Percentiles rank a stretch among this genome's conserved stretches.
Conservation (phyloP, 192 early-diverging fungal species). For the Haplosporangium gracile region DNA sequence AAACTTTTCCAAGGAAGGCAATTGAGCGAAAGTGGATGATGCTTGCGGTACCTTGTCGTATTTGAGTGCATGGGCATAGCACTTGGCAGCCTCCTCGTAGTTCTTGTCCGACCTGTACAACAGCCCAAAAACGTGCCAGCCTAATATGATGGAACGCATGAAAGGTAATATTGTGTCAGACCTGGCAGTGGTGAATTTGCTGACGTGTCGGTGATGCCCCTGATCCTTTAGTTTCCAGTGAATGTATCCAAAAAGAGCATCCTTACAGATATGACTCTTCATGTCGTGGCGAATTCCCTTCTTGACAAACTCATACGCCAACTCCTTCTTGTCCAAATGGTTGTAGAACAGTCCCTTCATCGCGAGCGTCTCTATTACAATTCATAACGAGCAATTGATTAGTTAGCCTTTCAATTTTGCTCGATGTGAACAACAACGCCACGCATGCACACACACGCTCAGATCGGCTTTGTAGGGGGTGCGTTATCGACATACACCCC, state of each 20-base stretch:
- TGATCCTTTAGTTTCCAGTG: neutral
- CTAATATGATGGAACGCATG: conserved; percentile 44
- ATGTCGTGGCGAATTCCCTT: conserved; percentile 84
- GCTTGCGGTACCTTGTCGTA: conserved; percentile 61
- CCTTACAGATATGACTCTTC: conserved; percentile 88
- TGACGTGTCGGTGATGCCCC: neutral
- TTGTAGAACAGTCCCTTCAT: conserved; percentile 96
- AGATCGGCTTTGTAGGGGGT: neutral
- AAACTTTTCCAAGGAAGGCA: neutral
- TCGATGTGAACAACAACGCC: neutral
- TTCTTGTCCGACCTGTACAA: conserved; percentile 91
- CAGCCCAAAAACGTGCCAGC: conserved; percentile 96
- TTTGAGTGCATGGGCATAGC: conserved; percentile 90
- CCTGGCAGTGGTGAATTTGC: neutral
- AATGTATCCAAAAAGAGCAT: neutral
- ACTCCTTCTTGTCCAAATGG: conserved; percentile 89
- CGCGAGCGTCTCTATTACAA: conserved; percentile 84
- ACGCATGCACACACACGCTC: neutral
- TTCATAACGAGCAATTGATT: neutral
- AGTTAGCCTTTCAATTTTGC: neutral
- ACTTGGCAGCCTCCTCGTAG: conserved; percentile 90
- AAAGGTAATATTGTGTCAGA: neutral
- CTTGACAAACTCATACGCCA: conserved; percentile 87
- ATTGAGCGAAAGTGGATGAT: neutral
- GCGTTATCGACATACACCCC: neutral